These are phyloP conservation scores for Psilocybe cyanescens DNA, from an alignment of 768 basidiomycete species.

Conservation along the genomic window DNA sequence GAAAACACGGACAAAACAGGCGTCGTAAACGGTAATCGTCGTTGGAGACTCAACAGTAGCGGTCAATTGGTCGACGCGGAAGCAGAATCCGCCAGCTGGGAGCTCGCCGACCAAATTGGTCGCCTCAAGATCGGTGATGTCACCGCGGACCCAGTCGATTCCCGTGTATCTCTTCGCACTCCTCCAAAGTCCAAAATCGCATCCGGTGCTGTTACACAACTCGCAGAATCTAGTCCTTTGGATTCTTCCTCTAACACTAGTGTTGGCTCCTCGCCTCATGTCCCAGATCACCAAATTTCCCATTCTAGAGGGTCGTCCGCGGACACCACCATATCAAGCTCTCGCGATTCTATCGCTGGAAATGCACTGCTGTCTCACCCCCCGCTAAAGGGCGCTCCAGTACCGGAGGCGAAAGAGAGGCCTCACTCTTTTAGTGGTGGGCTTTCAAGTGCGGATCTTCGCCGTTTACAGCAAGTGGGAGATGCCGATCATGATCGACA, in stretches of 20 bases:
- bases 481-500: slow-evolving; percentile 46
- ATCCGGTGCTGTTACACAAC: slow-evolving; percentile 54
- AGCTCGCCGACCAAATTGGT: slow-evolving; percentile 73
- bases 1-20: slow-evolving; percentile 36
- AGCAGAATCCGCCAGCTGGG: slow-evolving; percentile 61
- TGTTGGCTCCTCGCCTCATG: slow-evolving; percentile 72
- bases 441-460: slow-evolving; percentile 72
- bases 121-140: slow-evolving; percentile 70
- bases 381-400: slow-evolving; percentile 51
- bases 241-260: slow-evolving; percentile 76
- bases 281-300: slow-evolving; percentile 70
- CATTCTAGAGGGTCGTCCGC: slow-evolving; percentile 87
- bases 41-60: slow-evolving; percentile 68
- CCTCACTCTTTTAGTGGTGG: slow-evolving; percentile 85
- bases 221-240: slow-evolving; percentile 70
- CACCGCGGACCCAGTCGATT: slow-evolving; percentile 53
- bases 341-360: slow-evolving; percentile 59
- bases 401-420: slow-evolving; percentile 70
- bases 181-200: slow-evolving; percentile 68
- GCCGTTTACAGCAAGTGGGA: slow-evolving; percentile 73
- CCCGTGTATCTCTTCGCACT: slow-evolving; percentile 59
- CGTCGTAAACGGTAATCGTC: slow-evolving; percentile 43
- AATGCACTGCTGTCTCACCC: slow-evolving; percentile 61
- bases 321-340: slow-evolving; percentile 67
- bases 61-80: slow-evolving; percentile 68